Evolutionary conservation across 1,139 yeast species (phyloP), one percentile per base, ranked within the genome.

Genomic region (Kodamaea arcana): DNA sequence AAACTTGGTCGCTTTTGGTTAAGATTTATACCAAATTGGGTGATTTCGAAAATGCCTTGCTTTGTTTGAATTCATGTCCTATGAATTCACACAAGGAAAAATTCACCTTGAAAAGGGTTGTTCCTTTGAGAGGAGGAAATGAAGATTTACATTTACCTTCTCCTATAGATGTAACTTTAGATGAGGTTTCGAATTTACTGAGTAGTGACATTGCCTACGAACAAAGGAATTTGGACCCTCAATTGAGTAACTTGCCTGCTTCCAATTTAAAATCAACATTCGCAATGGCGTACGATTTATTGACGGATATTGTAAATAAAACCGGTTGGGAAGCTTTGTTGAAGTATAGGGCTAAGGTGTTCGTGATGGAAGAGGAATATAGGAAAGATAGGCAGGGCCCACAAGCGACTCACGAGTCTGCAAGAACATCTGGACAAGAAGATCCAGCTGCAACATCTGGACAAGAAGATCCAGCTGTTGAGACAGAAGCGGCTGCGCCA

Each of bases 321-420:
- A 72, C 85, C 16, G 97, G 97, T 3, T 92, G 98, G 98, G 92
- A 87, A 49, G 75, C 80, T n/a, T 66, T 92, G 37, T 69, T 92
- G 52, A 76, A 77, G 48, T 69, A 81, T 38, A 76, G 98, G 47
- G 85, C 96, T 3, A 75, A 79, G 39, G 88, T 87, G 1, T 92
- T 92, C 58, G 92, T 92, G 22, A 92, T 92, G 98, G 97, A 90
- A 56, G 92, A 84, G 42, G 98, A 92, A 53, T 86, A 85, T 47
- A 61, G 77, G 30, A 71, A 71, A 45, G 79, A 72, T 40, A 60
- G 59, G 40, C 52, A 54, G 29, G 39, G 29, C 18, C 30, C 16
- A 4, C 6, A 18, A 9, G 15, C 34, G 7, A 15, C 23, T 18
- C 27, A 28, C 9, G 27, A 31, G 4, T 18, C 25, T 18, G 18